A percentile compares a stretch with the other conserved stretches of the same genome.
These are phyloP conservation scores for Aspergillus fumigatiaffinis DNA, from an alignment of 2,329 filamentous ascomycete genomes.

Conservation along the genomic window DNA sequence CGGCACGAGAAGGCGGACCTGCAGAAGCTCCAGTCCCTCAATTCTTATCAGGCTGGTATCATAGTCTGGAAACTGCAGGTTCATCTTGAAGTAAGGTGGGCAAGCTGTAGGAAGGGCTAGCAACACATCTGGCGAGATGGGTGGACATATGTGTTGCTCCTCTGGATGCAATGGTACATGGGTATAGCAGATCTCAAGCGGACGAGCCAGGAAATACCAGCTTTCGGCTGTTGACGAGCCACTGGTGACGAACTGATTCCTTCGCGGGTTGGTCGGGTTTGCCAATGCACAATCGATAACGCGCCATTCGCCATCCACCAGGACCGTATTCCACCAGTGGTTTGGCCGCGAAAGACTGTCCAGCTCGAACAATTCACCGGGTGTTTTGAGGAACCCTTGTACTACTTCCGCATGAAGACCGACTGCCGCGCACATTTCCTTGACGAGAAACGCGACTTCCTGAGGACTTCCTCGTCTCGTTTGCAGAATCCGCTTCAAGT, in stretches of 20 bases:
- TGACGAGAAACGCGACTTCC: constrained; percentile 82
- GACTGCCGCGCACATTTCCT: constrained; percentile 90
- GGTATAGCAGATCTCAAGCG: constrained; percentile 89
- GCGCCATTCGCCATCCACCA: constrained; percentile 93
- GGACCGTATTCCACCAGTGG: constrained; percentile 95
- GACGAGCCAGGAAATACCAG: constrained; percentile 92
- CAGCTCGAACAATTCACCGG: constrained; percentile 77
- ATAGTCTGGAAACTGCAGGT: constrained; percentile 77
- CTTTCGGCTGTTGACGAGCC: constrained; percentile 68
- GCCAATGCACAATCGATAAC: constrained; percentile 93
- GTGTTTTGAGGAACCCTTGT: constrained; percentile 83
- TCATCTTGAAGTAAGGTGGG: constrained; percentile 81
- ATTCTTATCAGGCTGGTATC: constrained; percentile 82
- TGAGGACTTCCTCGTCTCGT: constrained; percentile 79
- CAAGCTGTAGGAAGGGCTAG: constrained; percentile 82
- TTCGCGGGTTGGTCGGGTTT: constrained; percentile 81
- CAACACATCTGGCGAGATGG: constrained; percentile 78
- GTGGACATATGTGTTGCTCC: constrained; percentile 90
- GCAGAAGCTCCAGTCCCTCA: constrained; percentile 89
- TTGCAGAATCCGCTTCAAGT: constrained; percentile 79
- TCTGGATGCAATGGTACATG: constrained; percentile 83
- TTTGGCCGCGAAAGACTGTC: constrained; percentile 82
- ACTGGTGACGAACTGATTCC: constrained; percentile 70
- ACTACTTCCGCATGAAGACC: constrained; percentile 85
- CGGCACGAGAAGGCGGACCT: constrained; percentile 82